Conservation (phyloP, 495 filamentous ascomycete genomes). For the Penicillium cosmopolitanum region DNA sequence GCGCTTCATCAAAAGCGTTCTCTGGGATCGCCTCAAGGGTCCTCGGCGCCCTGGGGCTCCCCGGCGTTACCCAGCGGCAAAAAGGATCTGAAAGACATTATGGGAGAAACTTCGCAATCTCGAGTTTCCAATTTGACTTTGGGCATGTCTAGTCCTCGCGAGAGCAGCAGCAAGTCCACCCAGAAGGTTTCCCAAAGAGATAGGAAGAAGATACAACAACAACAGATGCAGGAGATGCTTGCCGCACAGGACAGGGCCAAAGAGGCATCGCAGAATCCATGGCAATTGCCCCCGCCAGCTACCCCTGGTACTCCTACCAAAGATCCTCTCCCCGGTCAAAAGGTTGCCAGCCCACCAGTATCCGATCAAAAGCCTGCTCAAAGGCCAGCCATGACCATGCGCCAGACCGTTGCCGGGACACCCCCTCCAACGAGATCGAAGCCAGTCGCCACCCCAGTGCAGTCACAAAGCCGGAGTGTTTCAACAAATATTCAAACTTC, state of each 20-base stretch:
- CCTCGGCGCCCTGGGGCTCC: conserved; percentile 62
- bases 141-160: conserved; percentile 59
- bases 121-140: conserved; percentile 72
- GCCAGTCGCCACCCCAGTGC: conserved; percentile 32
- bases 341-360: conserved; percentile 20
- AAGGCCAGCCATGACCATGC: conserved; percentile 61
- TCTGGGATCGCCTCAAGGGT: conserved; percentile 16
- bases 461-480: conserved; percentile 31
- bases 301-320: conserved; percentile 20
- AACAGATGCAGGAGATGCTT: conserved; percentile 60
- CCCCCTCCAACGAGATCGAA: conserved; percentile 36
- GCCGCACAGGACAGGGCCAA: conserved; percentile 51
- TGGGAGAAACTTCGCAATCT: conserved; percentile 70
- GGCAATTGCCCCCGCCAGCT: conserved; percentile 60
- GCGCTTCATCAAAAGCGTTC: conserved; percentile 27
- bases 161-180: conserved; percentile 37
- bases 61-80: conserved; percentile 61
- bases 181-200: conserved; percentile 85
- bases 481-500: conserved; percentile 30
- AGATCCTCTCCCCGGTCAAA: conserved; percentile 29
- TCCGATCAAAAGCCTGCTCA: conserved; percentile 35
- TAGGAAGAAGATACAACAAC: conserved; percentile 78
- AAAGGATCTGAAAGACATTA: conserved; percentile 80
- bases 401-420: conserved; percentile 63
- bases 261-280: conserved; percentile 63